Evolutionary conservation across 179 eudicot species (phyloP), one percentile per base, ranked within the genome.

Genomic region (Corrigiola litoralis): DNA sequence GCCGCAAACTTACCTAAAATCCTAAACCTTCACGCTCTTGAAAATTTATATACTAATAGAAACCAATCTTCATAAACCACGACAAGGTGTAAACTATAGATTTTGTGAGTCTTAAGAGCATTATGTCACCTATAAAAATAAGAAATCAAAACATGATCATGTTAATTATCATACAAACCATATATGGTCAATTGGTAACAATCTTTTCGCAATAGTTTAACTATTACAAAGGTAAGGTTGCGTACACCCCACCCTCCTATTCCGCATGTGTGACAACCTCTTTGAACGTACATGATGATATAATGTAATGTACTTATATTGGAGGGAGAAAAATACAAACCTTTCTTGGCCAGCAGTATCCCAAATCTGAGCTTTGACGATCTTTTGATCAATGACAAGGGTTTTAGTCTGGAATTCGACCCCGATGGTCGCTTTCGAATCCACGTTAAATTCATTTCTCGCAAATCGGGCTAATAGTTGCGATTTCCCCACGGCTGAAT

Each of bases 271-370:
- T 7, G 24, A 24, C 12, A 29, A 18, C 4, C 10, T 10, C 11
- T 40, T 5, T 29, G 1, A 40, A 49, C 9, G 6, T 8, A 1
- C 1, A 11, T 9, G 23, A 12, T 21, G 3, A 0, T 1, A 28
- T 25, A 38, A 25, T n/a, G 16, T 6, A 17, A 36, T 0, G 12
- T 47, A 2, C 18, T 6, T 10, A 13, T 20, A 37, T 23, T 41
- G 16, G 1, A 32, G 37, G 10, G 41, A 29, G 3, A 25, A 33
- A 51, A n/a, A 8, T 4, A n/a, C 53, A 31, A 46, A 87, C 94
- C 94, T 84, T 71, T 87, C 94, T 77, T 87, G 89, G 17, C 89
- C 87, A 58, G 90, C 94, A 67, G 94, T 87, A 58, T 87, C 94
- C 94, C 94, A 87, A 46, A 87, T 87, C 72, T 87, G 94, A 45